Evolutionary conservation across 768 basidiomycete genomes (phyloP).

Genomic region (Suillus decipiens): DNA sequence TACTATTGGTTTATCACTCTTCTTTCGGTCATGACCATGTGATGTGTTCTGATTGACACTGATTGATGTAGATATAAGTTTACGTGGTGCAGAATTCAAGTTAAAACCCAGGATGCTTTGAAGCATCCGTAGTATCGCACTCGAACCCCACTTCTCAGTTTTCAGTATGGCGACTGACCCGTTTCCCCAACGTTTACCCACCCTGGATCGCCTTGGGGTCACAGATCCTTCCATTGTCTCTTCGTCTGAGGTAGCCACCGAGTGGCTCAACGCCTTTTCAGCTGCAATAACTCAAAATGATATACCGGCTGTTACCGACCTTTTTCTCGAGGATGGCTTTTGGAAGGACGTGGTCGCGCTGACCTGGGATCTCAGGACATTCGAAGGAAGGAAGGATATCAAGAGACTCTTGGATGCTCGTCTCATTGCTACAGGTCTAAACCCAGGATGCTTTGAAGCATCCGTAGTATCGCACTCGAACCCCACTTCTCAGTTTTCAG

Average conservation of each 20-base stretch:
- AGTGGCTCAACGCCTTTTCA: conserved; percentile 29
- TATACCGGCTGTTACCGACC: conserved; percentile 21
- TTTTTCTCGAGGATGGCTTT: conserved; percentile 34
- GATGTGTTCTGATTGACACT: too few species aligned
- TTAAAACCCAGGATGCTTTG: neutral
- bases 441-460: neutral
- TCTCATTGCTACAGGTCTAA: conserved; percentile 30
- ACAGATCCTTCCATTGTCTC: conserved; percentile 23
- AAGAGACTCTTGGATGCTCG: conserved; percentile 41
- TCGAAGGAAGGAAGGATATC: conserved; percentile 42
- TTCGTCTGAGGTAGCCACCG: conserved; percentile 21
- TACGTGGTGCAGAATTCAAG: too few species aligned
- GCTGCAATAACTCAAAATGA: conserved; percentile 22
- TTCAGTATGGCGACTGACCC: conserved; percentile 1
- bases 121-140: neutral
- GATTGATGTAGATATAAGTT: too few species aligned
- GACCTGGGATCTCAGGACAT: conserved; percentile 58
- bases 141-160: neutral
- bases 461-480: neutral
- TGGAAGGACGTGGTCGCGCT: conserved; percentile 57
- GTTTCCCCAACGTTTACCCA: conserved; percentile 31
- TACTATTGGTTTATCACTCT: too few species aligned
- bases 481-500: neutral
- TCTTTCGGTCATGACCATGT: too few species aligned
- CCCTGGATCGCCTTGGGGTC: conserved; percentile 29